Evolutionary conservation across 306 rosid genomes (phyloP), one percentile per base, ranked within the genome.

Genomic region (Fragaria ananassa): DNA sequence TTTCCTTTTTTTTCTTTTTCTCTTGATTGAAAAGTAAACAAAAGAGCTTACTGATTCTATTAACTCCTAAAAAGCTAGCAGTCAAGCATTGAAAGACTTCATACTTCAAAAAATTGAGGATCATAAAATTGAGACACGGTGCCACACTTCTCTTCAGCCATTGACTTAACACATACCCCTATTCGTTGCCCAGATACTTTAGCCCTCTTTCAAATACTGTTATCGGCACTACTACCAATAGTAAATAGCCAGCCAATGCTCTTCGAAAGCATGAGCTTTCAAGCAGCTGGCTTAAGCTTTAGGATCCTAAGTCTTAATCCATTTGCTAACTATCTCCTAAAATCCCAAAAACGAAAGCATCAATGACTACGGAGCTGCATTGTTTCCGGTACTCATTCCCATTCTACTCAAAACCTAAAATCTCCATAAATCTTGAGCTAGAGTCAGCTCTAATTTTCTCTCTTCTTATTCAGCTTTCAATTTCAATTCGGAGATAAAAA

Each of bases 371-470:
- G 50, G 12, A 46, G 14, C 42, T 11, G n/a, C 21, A 70, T 49
- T 70, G 6, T 14, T 47, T 4, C 53, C 15, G 4, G 50, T 42
- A 50, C 21, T 15, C 57, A 50, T 50, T 50, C 57, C n/a, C 6
- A 50, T 50, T 50, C 57, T n/a, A 70, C 50, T 31, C 17, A 23
- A 51, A 34, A 5, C 64, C 63, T 13, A 35, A 53, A 71, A 51
- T 53, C 37, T 37, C 25, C 76, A 54, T 6, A 37, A 54, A 41
- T 56, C 17, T 49, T 19, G 27, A 72, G 65, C 62, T 70, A 76
- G 35, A 65, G 8, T 47, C 53, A 60, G 50, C 39, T 19, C 39
- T 46, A 58, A 58, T 58, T 23, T 3, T 29, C 27, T 34, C 6
- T 11, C 17, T 35, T 46, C 45, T 42, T 10, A 42, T 14, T 47